These are phyloP conservation scores for Mycena amicta DNA, from an alignment of 768 basidiomycete species.

Conservation along the genomic window DNA sequence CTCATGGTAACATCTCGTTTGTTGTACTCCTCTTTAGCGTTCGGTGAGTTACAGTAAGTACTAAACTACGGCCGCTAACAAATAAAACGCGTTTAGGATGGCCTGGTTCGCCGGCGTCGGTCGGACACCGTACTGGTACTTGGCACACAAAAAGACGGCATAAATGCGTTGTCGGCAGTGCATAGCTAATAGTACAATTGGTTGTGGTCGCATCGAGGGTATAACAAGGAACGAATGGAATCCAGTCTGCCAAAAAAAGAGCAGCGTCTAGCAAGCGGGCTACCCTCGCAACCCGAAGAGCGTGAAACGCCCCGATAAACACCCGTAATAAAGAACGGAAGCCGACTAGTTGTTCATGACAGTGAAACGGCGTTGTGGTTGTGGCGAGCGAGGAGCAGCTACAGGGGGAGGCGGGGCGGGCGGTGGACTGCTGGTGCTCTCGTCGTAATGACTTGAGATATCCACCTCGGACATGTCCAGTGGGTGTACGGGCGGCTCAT, in stretches of 20 bases:
- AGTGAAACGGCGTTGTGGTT: slow-evolving; percentile 32
- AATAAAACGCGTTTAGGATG: slow-evolving; percentile 38
- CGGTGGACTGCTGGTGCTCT: slow-evolving; percentile 24
- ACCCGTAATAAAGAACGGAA: too few relatives aligned
- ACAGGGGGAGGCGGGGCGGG: slow-evolving; percentile 25
- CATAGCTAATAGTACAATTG: background rate
- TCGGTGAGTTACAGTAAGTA: slow-evolving; percentile 45
- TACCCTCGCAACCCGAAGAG: too few relatives aligned
- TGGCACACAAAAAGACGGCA: slow-evolving; percentile 10
- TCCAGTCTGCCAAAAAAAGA: slow-evolving; percentile 4
- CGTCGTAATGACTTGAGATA: slow-evolving; percentile 36
- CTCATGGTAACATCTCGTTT: slow-evolving; percentile 76
- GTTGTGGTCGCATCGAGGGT: too few relatives aligned
- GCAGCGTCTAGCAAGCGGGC: background rate
- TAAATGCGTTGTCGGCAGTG: slow-evolving; percentile 1
- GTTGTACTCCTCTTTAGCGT: slow-evolving; percentile 56
- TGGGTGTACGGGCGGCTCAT: slow-evolving; percentile 24
- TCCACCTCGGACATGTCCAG: slow-evolving; percentile 33
- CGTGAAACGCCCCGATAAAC: too few relatives aligned
- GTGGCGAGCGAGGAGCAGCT: slow-evolving; percentile 23
- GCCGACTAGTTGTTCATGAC: slow-evolving; percentile 37
- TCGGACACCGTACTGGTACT: slow-evolving; percentile 45
- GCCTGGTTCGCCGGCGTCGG: slow-evolving; percentile 60
- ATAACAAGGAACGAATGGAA: slow-evolving; percentile 16
- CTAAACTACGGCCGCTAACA: background rate